Evolutionary conservation across 345 rosid genomes (phyloP).

Genomic region (Geranium brycei): DNA sequence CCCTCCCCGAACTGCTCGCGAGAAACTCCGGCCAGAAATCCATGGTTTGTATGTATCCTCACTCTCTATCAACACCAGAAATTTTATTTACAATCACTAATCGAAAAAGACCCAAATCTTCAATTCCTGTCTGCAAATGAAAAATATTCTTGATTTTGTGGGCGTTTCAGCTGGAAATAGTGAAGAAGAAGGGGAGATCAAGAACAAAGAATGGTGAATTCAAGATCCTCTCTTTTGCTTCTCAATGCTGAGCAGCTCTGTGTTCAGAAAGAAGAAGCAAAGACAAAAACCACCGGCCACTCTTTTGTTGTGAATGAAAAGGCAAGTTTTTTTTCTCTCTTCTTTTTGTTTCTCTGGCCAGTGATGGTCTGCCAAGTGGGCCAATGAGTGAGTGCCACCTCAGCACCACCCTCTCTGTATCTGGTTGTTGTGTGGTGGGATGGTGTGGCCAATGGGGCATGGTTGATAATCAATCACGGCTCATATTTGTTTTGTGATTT

Average conservation of each 20-base stretch:
- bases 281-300: conserved; percentile 24
- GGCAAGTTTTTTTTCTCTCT: conserved; percentile 9
- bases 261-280: background rate
- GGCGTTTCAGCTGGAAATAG: background rate
- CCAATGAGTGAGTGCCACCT: background rate
- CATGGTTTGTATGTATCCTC: conserved; percentile 22
- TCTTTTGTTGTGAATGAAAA: conserved; percentile 13
- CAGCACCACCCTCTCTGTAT: background rate
- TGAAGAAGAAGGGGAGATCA: background rate
- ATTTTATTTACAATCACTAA: background rate
- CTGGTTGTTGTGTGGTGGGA: too few relatives aligned
- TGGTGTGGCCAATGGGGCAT: too few relatives aligned
- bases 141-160: too few relatives aligned
- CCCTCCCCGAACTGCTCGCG: conserved; percentile 69
- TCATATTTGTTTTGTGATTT: background rate
- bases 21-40: conserved; percentile 94
- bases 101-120: background rate
- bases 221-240: too few relatives aligned
- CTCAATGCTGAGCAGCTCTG: background rate
- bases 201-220: too few relatives aligned
- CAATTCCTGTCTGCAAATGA: too few relatives aligned
- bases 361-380: conserved; percentile 7
- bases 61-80: background rate
- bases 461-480: background rate
- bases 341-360: background rate